Conservation (phyloP, 192 early-diverging fungal genomes). For the Coemansia sp. region DNA sequence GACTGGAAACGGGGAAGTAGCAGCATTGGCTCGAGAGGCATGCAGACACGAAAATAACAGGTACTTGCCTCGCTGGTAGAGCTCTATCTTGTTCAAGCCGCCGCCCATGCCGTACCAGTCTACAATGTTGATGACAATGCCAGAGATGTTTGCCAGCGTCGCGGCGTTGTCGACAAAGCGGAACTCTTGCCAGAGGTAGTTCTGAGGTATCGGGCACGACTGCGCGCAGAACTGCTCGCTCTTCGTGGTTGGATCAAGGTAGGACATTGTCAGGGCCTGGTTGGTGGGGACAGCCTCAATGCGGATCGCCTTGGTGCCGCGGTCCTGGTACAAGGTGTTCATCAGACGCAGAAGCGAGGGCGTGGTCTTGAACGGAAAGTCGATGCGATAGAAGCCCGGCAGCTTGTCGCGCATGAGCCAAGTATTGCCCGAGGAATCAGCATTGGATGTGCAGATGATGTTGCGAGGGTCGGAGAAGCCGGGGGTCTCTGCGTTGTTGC, state of each 20-base stretch:
- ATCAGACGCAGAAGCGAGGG: conserved; percentile 69
- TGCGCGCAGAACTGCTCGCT: conserved; percentile 38
- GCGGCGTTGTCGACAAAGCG: conserved; percentile 51
- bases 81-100: conserved; percentile 53
- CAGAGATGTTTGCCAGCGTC: conserved; percentile 52
- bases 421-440: conserved; percentile 52
- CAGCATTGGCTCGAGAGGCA: no score
- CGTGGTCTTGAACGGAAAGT: conserved; percentile 59
- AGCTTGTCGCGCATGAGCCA: conserved; percentile 72
- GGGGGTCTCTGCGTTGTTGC: conserved; percentile 52
- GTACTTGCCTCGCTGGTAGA: conserved; percentile 54
- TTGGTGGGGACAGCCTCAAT: conserved; percentile 63
- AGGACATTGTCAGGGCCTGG: conserved; percentile 62
- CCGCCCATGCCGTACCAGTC: conserved; percentile 62
- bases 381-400: conserved; percentile 69
- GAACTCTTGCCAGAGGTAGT: conserved; percentile 54
- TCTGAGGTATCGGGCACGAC: conserved; percentile 43
- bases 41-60: conserved; percentile 1
- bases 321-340: conserved; percentile 60
- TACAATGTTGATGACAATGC: conserved; percentile 61
- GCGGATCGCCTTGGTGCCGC: conserved; percentile 72
- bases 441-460: conserved; percentile 50
- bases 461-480: conserved; percentile 53
- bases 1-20: not conserved
- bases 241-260: conserved; percentile 62